Evolutionary conservation across 805 yeast genomes (phyloP), one percentile per base, ranked within the genome.

Genomic region (Wickerhamiella galacta): DNA sequence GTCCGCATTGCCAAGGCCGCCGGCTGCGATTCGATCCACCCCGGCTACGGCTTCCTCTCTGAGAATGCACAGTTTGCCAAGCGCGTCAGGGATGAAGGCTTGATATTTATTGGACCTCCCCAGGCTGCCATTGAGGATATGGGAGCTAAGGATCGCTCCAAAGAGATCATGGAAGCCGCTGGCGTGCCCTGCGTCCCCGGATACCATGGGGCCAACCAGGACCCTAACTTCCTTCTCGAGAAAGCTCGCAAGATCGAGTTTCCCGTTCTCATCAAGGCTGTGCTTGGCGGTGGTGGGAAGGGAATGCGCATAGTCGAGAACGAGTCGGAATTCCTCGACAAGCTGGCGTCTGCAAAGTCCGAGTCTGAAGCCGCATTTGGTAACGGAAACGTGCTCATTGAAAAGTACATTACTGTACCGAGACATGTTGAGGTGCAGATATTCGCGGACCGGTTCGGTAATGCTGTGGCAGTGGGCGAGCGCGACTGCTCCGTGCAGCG

Each of bases 281-380:
- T 70, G 26, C 66, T 70, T 12, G 73, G 73, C 37, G 73, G 73
- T 29, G 73, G 73, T 38, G 73, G 73, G 37, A 66, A 66, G 41
- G 73, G 73, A 16, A 60, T 67, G 51, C 67, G 69, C 43, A 65
- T 66, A 39, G 71, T 66, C 30, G 64, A 65, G 37, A 51, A 58
- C 14, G 64, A 56, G 36, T 56, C 39, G 4, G 70, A 67, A 22
- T 65, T 67, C 41, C 63, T 57, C 46, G 49, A 63, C 21, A 68
- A 65, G 30, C 61, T 67, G 44, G 58, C 52, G 39, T 60, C 68
- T 11, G 71, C 70, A n/a, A 66, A 60, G 43, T 68, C 66, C 43
- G 72, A 67, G 48, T 70, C 72, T 33, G 53, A 61, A 40, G 53
- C 71, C 1, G 64, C 68, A 37, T 67, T 67, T 39, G 72, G 71